Percentiles rank a stretch among this genome's conserved stretches.
Conservation (phyloP, 371 early-diverging fungal species). For the Mortierella sp. region DNA sequence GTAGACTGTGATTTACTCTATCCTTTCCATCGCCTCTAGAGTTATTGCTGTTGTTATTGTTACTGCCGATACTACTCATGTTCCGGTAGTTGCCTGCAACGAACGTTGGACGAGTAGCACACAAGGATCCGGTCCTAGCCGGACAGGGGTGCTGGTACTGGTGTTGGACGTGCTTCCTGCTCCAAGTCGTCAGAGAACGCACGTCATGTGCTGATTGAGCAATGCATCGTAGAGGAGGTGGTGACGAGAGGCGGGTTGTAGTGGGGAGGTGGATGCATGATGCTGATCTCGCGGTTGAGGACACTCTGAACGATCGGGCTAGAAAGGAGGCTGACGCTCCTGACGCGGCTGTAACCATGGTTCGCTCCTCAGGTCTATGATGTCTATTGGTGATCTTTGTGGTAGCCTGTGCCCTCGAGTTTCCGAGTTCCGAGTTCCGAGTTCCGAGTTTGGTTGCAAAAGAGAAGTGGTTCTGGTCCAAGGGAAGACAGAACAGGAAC, state of each 20-base stretch:
- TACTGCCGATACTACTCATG: slow-evolving; percentile 1
- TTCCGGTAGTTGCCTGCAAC: slow-evolving; percentile 4
- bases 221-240: not conserved
- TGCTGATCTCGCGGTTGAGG: not conserved
- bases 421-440: no score
- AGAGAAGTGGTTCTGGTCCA: no score
- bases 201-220: slow-evolving; percentile 2
- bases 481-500: not conserved
- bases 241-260: not conserved
- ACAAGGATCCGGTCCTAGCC: not conserved
- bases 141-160: not conserved
- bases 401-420: slow-evolving; percentile 2
- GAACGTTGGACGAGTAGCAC: not conserved
- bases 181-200: not conserved
- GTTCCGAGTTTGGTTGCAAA: no score
- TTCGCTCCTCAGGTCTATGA: no score
- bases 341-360: slow-evolving; percentile 8
- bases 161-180: not conserved
- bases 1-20: slow-evolving; percentile 1
- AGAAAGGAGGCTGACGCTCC: not conserved
- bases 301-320: slow-evolving; percentile 2
- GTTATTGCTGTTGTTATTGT: not conserved
- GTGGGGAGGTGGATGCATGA: not conserved
- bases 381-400: not conserved
- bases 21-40: not conserved